Evolutionary conservation across 352 stramenopile genomes (phyloP).

Genomic region (Blastocystis sp.): DNA sequence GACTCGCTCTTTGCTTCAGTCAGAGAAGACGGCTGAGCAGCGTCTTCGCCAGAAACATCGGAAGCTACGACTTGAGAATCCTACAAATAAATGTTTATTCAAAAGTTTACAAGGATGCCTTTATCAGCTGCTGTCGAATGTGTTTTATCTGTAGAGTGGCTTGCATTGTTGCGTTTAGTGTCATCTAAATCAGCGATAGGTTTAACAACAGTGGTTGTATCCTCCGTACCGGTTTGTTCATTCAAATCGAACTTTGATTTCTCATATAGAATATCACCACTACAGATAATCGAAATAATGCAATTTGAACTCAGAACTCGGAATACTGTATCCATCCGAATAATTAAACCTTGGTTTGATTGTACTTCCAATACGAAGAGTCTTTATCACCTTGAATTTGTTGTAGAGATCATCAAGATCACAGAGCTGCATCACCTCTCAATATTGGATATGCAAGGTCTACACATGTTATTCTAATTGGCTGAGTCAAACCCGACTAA

Average conservation of each 20-base stretch:
- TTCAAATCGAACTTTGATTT: conserved; percentile 19
- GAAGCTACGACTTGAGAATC: background rate
- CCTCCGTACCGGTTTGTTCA: background rate
- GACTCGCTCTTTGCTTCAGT: background rate
- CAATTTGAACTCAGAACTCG: background rate
- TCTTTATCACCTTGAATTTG: conserved; percentile 46
- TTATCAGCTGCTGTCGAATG: background rate
- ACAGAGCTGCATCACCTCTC: conserved; percentile 41
- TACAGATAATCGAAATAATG: background rate
- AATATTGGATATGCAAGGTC: background rate
- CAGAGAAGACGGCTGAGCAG: no score
- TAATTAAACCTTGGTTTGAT: background rate
- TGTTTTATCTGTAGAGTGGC: background rate
- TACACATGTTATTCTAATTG: background rate
- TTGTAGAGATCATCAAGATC: conserved; percentile 40
- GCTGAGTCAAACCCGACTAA: background rate
- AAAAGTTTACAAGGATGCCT: background rate
- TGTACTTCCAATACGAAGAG: conserved; percentile 22
- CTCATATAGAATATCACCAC: conserved; percentile 9
- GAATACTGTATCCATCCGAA: conserved; percentile 1
- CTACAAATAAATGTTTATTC: background rate
- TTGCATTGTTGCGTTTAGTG: background rate
- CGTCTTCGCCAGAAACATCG: background rate
- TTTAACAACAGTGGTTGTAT: background rate
- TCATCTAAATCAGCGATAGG: background rate